Evolutionary conservation across 148 eudicot species (phyloP), one percentile per base, ranked within the genome.

Genomic region (Bassia scoparia): DNA sequence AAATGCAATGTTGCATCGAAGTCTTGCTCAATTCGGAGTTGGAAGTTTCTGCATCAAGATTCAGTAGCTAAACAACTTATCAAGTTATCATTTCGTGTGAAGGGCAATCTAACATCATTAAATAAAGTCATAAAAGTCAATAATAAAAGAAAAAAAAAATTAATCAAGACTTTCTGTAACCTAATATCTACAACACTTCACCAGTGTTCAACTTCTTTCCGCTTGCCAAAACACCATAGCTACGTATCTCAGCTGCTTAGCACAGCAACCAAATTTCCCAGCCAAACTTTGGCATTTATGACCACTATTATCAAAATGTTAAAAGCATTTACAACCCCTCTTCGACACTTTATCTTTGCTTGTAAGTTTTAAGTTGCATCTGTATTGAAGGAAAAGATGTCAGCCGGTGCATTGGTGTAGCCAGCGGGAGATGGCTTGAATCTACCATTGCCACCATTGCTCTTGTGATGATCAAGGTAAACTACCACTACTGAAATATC

Each of bases 401-500:
- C 85, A 24, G 78, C 54, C 56, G 87, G 87, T 8, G 87, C 77
- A 67, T 68, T 82, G 44, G 79, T 82, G 79, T 66, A 76, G 61
- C 85, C 77, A 44, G 77, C 61, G 43, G 72, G 69, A 13, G 73
- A 58, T 15, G 76, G 46, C 53, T 65, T 80, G 33, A 76, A 73
- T 62, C 79, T 61, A 50, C 68, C 43, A 41, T 27, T 33, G 29
- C 43, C 35, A n/a, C 69, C 53, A 18, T 50, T 35, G 49, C 55
- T 50, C 33, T 69, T 75, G 18, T 76, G 66, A 20, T 83, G 84
- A 66, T 83, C 86, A 29, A 86, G 86, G 70, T 81, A 86, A 20
- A 86, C 49, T 26, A 86, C 89, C 14, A 86, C 79, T 30, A 83
- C 86, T 0, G 89, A 75, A 64, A 86, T 86, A 67, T 86, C 89